Evolutionary conservation across 2,329 filamentous ascomycete genomes (phyloP), one percentile per base, ranked within the genome.

Genomic region (Sporothrix brunneoviolacea): DNA sequence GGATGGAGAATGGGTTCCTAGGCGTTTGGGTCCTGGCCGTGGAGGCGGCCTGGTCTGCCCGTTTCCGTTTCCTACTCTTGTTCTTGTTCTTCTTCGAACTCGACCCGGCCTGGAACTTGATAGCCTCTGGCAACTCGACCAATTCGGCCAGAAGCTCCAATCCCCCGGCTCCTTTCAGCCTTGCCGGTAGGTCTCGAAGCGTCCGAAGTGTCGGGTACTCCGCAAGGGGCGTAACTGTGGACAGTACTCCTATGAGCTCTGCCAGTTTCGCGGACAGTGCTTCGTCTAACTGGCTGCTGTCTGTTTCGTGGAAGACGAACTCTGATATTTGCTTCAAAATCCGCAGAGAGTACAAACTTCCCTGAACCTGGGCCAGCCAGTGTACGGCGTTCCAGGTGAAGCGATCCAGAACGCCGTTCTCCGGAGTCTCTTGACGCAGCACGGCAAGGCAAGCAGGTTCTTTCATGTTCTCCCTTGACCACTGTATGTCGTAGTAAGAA

Each of bases 301-400:
- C 19, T 1, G 33, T 16, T 6, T 41, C 35, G 7, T 18, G 8
- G 15, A 33, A 12, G 10, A 70, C 46, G 8, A 68, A 59, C 21
- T 67, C 66, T 3, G 76, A 55, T 4, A 81, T 61, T 59, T 82
- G 79, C 53, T 66, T 65, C 18, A 76, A 61, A 54, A 80, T 76
- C 38, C 80, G 72, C 1, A 86, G 60, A 0, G 82, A 85, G 59
- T 86, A 86, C 6, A 80, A 64, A 1, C 74, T 70, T 4, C 77
- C 78, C 48, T 84, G 78, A 0, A 81, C 63, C 55, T 84, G 79
- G 0, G 82, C 81, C 8, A 73, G 62, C 42, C 84, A 70, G 58
- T 88, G 84, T 38, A 85, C 64, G 16, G 75, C 67, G 9, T 75
- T 68, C 84, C 83, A 87, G 2, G 70, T 66, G 57, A 63, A 42